phyloP scores from a whole-genome alignment of 805 yeast genomes.

The Candida rishiriensis region DNA sequence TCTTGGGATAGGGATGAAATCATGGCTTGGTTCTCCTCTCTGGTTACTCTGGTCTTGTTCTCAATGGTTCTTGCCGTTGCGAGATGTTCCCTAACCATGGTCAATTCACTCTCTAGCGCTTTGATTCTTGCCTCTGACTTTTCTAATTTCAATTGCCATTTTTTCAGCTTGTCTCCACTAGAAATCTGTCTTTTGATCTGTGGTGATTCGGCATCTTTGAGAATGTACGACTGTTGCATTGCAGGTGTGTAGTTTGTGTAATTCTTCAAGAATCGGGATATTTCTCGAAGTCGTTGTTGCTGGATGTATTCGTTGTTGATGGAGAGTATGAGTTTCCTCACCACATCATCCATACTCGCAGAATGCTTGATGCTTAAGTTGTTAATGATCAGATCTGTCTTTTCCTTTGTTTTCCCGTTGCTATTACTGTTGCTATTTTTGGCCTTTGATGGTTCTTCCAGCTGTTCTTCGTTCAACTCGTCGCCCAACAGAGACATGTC shows the following conservation, averaged over 20 bases:
- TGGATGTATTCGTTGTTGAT: constrained; percentile 57
- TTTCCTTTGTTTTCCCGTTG: constrained; percentile 45
- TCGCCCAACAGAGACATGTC: constrained; percentile 23
- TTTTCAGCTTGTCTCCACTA: constrained; percentile 1
- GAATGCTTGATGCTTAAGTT: constrained; percentile 55
- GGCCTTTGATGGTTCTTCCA: constrained; percentile 1
- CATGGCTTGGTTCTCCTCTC: constrained; percentile 7
- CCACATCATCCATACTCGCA: constrained; percentile 49
- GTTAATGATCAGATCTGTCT: constrained; percentile 41
- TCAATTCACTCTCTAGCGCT: constrained; percentile 17
- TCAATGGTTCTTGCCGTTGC: constrained; percentile 17
- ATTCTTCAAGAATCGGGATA: constrained; percentile 49
- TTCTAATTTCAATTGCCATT: constrained; percentile 6
- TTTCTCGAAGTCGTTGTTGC: constrained; percentile 47
- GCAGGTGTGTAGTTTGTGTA: constrained; percentile 32
- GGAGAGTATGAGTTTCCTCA: constrained; percentile 50
- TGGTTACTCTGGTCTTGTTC: constrained; percentile 5
- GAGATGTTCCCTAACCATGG: constrained; percentile 16
- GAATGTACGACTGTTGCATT: neutral
- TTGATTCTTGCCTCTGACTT: constrained; percentile 19
- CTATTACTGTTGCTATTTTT: constrained; percentile 33
- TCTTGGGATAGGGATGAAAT: constrained; percentile 2
- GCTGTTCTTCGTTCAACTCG: neutral
- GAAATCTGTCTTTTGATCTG: neutral
- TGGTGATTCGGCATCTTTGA: constrained; percentile 3